phyloP scores from a whole-genome alignment of 2,329 filamentous ascomycete genomes.

The Malbranchea zuffiana region DNA sequence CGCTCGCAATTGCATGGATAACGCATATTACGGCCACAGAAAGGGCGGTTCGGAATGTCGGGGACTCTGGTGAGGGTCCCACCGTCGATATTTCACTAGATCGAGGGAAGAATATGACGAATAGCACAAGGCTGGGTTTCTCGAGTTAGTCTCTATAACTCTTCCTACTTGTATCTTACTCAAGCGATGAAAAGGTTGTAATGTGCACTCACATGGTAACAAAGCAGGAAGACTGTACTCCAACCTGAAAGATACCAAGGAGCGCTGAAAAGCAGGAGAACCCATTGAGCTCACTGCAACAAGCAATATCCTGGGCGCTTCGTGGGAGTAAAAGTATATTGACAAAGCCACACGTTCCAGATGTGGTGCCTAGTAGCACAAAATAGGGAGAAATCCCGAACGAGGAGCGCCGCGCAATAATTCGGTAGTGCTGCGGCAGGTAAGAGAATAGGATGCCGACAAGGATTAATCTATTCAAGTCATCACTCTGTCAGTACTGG shows the following conservation, averaged over 20 bases:
- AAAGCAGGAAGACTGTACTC: slow-evolving; percentile 85
- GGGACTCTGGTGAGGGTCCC: slow-evolving; percentile 35
- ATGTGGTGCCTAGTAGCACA: slow-evolving; percentile 84
- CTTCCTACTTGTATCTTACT: background rate
- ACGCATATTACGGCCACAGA: slow-evolving; percentile 62
- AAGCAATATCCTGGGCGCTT: slow-evolving; percentile 70
- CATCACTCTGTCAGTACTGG: no score
- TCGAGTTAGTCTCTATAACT: slow-evolving; percentile 3
- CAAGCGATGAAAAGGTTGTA: background rate
- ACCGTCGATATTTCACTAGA: slow-evolving; percentile 32
- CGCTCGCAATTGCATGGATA: slow-evolving; percentile 60
- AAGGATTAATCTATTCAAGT: slow-evolving; percentile 53
- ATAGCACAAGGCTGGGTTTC: slow-evolving; percentile 65
- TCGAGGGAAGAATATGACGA: slow-evolving; percentile 83
- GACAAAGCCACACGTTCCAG: slow-evolving; percentile 75
- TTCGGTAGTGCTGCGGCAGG: slow-evolving; percentile 86
- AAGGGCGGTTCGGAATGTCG: slow-evolving; percentile 68
- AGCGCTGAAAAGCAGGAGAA: slow-evolving; percentile 78
- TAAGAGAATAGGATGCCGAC: slow-evolving; percentile 86
- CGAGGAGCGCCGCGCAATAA: slow-evolving; percentile 72
- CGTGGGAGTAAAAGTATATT: slow-evolving; percentile 85
- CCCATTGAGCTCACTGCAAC: slow-evolving; percentile 69
- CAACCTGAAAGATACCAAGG: slow-evolving; percentile 82
- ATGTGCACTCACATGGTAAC: slow-evolving; percentile 62
- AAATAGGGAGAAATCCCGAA: slow-evolving; percentile 95